Evolutionary conservation across 129 eudicot genomes (phyloP), one percentile per base, ranked within the genome.

Genomic region (Lactuca sativa): DNA sequence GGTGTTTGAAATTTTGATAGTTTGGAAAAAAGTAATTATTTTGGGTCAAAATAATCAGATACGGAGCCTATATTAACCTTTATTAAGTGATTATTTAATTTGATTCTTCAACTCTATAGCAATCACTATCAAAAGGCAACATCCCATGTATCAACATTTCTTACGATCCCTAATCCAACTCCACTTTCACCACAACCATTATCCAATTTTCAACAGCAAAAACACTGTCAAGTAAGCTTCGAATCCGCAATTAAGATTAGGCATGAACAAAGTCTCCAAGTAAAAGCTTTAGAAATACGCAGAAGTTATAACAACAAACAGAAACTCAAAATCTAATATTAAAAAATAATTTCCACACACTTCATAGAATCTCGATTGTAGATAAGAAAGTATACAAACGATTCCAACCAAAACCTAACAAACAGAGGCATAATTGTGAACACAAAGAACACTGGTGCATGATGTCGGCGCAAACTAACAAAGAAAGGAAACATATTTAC

Each of bases 401-500:
- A 21, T 21, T 21, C 21, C 21, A 21, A 21, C 21, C 21, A 21
- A 21, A 21, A 21, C 21, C 21, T 21, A 21, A 21, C 21, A 73
- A 62, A 21, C 70, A 62, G 32, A 51, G 30, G 53, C 63, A 62
- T 73, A 52, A 73, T 56, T 41, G 40, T 55, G 25, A 21, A 21
- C 21, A 21, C 21, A 21, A 21, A 0, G 21, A 21, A 21, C 21
- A 21, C 21, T 21, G 21, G 21, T 21, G 21, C 21, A 21, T 21
- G 21, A 0, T 21, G 0, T 21, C 21, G 21, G 21, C 21, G 21
- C 21, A 21, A 21, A 21, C 21, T 21, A 21, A 21, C 21, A 21
- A 21, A 21, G 21, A 21, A 21, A 21, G 21, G 21, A 21, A 21
- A 21, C 21, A 21, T 21, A 21, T 21, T 21, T 21, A 21, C 21